A percentile compares a stretch with the other conserved stretches of the same genome.
phyloP scores from a whole-genome alignment of 306 rosid genomes.

The Abrus pulchellus region DNA sequence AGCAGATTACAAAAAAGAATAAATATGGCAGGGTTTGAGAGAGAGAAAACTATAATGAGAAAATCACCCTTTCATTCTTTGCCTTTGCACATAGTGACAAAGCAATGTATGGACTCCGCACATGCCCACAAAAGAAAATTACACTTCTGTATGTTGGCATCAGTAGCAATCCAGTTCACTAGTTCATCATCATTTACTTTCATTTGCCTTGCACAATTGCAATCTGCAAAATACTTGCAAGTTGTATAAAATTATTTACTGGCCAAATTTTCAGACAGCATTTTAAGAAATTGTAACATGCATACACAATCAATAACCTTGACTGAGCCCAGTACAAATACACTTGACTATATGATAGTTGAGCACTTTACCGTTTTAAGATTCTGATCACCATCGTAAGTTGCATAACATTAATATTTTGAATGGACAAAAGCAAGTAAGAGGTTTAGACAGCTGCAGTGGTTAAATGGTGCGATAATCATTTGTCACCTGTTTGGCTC shows the following conservation, averaged over 20 bases:
- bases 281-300: neutral
- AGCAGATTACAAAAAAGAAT: neutral
- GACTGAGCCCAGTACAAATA: slow-evolving; percentile 23
- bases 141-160: neutral
- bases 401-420: slow-evolving; percentile 9
- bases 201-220: slow-evolving; percentile 20
- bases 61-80: slow-evolving; percentile 13
- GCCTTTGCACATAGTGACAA: slow-evolving; percentile 7
- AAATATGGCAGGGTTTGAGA: neutral
- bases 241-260: neutral
- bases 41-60: neutral
- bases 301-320: slow-evolving; percentile 28
- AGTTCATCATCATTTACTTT: slow-evolving; percentile 3
- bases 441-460: neutral
- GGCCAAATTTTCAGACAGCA: slow-evolving; percentile 6
- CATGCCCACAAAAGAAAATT: slow-evolving; percentile 26
- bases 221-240: slow-evolving; percentile 25
- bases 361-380: slow-evolving; percentile 23
- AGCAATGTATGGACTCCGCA: neutral
- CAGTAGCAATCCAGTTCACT: slow-evolving; percentile 2
- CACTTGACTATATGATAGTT: slow-evolving; percentile 13
- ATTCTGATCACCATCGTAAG: slow-evolving; percentile 27
- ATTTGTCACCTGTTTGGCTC: slow-evolving; percentile 28
- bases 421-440: neutral
- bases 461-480: neutral